A percentile compares a stretch with the other conserved stretches of the same genome.
Conservation (phyloP, 768 basidiomycete genomes). For the Trametes gibbosa region DNA sequence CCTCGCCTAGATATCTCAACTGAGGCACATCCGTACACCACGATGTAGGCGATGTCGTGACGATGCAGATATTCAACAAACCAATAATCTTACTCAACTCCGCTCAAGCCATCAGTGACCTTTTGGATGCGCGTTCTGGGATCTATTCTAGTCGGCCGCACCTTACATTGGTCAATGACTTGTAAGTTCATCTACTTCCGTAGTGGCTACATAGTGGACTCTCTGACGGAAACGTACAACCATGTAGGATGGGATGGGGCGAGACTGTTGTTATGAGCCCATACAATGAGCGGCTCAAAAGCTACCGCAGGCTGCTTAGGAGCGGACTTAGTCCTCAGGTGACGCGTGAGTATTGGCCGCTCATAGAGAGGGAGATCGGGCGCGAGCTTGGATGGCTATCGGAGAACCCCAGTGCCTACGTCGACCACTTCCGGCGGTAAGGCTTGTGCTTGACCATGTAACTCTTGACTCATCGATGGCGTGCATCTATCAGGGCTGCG, state of each 20-base stretch:
- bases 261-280: not conserved
- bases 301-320: not conserved
- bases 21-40: no score
- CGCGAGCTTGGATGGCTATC: not conserved
- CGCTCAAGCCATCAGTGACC: slow-evolving; percentile 21
- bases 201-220: not conserved
- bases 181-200: not conserved
- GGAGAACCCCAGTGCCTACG: not conserved
- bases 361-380: not conserved
- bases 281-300: not conserved
- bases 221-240: not conserved
- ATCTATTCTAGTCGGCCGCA: slow-evolving; percentile 28
- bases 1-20: no score
- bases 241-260: not conserved
- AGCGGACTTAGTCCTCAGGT: not conserved
- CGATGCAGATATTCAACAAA: slow-evolving; percentile 1
- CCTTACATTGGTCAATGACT: not conserved
- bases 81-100: slow-evolving; percentile 26
- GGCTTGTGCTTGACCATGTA: not conserved
- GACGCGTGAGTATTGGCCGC: not conserved
- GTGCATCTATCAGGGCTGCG: not conserved
- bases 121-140: slow-evolving; percentile 26
- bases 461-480: no score
- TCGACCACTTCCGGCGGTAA: not conserved
- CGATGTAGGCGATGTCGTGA: slow-evolving; percentile 6